Conservation (phyloP, 2,329 filamentous ascomycete species). For the Pezizomycotina sp. region DNA sequence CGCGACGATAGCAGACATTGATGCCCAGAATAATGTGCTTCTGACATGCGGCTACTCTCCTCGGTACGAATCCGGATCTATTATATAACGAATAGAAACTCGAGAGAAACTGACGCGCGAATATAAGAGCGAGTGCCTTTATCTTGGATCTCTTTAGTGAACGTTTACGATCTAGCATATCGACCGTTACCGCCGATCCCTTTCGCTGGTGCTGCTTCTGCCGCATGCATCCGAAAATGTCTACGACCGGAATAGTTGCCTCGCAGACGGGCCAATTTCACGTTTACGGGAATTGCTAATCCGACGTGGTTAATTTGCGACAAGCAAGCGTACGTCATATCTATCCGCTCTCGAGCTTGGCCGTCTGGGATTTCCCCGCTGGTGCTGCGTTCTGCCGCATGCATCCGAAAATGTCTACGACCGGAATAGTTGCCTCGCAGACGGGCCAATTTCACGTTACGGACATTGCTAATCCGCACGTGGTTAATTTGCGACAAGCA, state of each 20-base stretch:
- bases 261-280: slow-evolving; percentile 89
- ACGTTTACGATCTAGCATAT: slow-evolving; percentile 87
- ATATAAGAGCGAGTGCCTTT: slow-evolving; percentile 42
- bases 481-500: slow-evolving; percentile 68
- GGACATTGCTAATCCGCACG: slow-evolving; percentile 84
- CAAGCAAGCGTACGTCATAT: slow-evolving; percentile 64
- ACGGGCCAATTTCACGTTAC: slow-evolving; percentile 89
- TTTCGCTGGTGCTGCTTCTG: slow-evolving; percentile 87
- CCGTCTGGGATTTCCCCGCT: too few relatives aligned
- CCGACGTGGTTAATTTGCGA: slow-evolving; percentile 68
- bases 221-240: slow-evolving; percentile 88
- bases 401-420: slow-evolving; percentile 90
- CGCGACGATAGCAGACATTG: slow-evolving; percentile 86
- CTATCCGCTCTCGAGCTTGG: slow-evolving; percentile 70
- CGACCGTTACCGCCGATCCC: slow-evolving; percentile 77
- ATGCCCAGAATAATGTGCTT: slow-evolving; percentile 84
- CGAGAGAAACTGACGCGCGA: not conserved
- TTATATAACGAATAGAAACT: not conserved
- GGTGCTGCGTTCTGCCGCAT: slow-evolving; percentile 89
- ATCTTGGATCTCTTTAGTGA: slow-evolving; percentile 85
- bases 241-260: slow-evolving; percentile 83
- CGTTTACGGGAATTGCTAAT: slow-evolving; percentile 87
- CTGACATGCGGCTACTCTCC: slow-evolving; percentile 89
- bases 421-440: slow-evolving; percentile 82
- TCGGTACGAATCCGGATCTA: slow-evolving; percentile 37